phyloP scores from a whole-genome alignment of 2,329 filamentous ascomycete species.

The Apiospora rasikravindrae region DNA sequence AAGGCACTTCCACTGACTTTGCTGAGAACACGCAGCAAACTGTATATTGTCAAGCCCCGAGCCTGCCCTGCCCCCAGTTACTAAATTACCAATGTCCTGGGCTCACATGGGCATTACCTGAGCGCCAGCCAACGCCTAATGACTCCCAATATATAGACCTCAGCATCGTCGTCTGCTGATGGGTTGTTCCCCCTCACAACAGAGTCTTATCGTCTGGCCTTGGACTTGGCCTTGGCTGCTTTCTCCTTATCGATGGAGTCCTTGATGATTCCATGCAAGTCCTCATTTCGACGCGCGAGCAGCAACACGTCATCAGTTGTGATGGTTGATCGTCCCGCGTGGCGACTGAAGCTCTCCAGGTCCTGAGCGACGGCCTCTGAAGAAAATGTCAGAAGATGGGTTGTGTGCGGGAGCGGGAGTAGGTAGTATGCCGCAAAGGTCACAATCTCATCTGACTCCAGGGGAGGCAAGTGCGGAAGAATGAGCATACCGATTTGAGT shows the following conservation, averaged over 20 bases:
- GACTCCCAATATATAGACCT: not conserved
- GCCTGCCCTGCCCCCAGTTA: not conserved
- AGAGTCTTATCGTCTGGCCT: constrained; percentile 35
- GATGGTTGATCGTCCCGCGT: constrained; percentile 81
- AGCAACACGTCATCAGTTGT: constrained; percentile 88
- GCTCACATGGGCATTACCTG: not conserved
- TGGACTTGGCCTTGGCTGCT: constrained; percentile 48
- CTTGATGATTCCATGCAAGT: constrained; percentile 77
- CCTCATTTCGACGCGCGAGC: constrained; percentile 84
- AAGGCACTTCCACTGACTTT: not conserved
- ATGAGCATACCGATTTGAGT: constrained; percentile 72
- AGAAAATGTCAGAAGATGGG: not conserved
- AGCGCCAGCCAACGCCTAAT: not conserved
- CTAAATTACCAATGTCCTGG: not conserved
- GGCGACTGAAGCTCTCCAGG: constrained; percentile 65
- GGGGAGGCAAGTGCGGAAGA: not conserved
- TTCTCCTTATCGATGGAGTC: constrained; percentile 68
- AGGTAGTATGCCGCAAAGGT: not conserved
- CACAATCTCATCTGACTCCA: not conserved
- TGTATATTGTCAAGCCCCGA: not conserved
- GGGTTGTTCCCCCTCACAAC: not conserved
- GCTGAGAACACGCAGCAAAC: not conserved
- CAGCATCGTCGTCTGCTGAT: not conserved
- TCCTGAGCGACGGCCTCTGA: constrained; percentile 62
- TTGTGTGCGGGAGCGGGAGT: not conserved